Percentiles rank a stretch among this genome's conserved stretches.
phyloP scores from a whole-genome alignment of 495 filamentous ascomycete species.

The Penicillium paradoxum region DNA sequence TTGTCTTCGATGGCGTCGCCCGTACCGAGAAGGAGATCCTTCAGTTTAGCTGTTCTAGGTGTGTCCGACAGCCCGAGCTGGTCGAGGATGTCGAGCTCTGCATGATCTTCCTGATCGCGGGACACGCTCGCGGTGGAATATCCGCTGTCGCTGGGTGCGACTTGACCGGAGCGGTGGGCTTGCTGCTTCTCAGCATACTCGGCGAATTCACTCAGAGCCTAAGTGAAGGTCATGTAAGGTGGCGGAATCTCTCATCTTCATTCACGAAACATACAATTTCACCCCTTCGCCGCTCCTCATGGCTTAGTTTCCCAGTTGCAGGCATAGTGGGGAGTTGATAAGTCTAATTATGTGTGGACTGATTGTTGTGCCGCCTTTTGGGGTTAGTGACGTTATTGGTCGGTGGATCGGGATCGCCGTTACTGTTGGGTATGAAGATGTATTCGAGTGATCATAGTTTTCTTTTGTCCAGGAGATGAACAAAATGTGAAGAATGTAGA shows the following conservation, averaged over 20 bases:
- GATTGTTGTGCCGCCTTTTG: constrained; percentile 8
- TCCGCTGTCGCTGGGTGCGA: constrained; percentile 40
- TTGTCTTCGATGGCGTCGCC: constrained; percentile 55
- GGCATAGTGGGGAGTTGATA: constrained; percentile 26
- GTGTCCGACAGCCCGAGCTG: constrained; percentile 76
- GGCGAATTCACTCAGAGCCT: constrained; percentile 95
- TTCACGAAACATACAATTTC: constrained; percentile 58
- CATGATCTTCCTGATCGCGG: constrained; percentile 63
- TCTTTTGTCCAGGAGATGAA: constrained; percentile 5
- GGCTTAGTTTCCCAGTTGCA: constrained; percentile 49
- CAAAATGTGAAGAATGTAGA: constrained; percentile 1
- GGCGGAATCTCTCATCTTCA: neutral
- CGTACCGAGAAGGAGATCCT: constrained; percentile 67
- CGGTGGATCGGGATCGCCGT: constrained; percentile 15
- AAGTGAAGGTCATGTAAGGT: constrained; percentile 10
- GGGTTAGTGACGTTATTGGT: constrained; percentile 25
- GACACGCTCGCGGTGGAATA: constrained; percentile 39
- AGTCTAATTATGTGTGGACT: constrained; percentile 5
- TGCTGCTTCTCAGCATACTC: constrained; percentile 97
- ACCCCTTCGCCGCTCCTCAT: constrained; percentile 77
- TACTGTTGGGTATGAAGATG: constrained; percentile 25
- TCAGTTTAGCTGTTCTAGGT: constrained; percentile 61
- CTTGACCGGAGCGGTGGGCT: constrained; percentile 51
- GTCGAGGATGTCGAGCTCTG: constrained; percentile 89
- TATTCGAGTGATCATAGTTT: constrained; percentile 49